A percentile compares a stretch with the other conserved stretches of the same genome.
phyloP scores from a whole-genome alignment of 345 rosid genomes.

The Rhodamnia argentea region DNA sequence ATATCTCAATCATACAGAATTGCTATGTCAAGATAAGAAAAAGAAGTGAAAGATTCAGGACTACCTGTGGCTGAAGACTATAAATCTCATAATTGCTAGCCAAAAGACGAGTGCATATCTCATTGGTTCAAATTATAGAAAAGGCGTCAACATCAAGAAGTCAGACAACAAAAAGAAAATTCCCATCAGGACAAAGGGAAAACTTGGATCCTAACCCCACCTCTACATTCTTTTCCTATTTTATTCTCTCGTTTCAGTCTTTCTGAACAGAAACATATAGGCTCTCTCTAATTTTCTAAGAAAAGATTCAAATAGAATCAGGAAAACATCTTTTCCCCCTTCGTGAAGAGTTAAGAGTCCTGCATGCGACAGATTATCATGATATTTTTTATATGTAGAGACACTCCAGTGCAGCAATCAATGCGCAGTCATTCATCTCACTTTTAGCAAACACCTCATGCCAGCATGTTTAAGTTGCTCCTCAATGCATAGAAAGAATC shows the following conservation, averaged over 20 bases:
- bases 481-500: not conserved
- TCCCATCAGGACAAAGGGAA: not conserved
- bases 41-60: not conserved
- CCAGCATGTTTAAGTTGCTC: not conserved
- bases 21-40: not conserved
- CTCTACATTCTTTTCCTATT: not conserved
- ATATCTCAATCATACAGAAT: not conserved
- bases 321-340: not conserved
- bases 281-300: not conserved
- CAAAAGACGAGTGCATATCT: not conserved
- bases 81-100: not conserved
- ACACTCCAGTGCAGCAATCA: not conserved
- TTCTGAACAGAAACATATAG: not conserved
- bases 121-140: not conserved
- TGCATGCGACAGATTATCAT: not conserved
- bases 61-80: not conserved
- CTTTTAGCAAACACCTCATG: not conserved
- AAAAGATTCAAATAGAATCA: not conserved
- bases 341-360: not conserved
- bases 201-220: not conserved
- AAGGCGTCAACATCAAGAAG: not conserved
- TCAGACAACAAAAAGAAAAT: not conserved
- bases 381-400: not conserved
- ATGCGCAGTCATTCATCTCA: not conserved
- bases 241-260: not conserved